Evolutionary conservation across 106 monocot genomes (phyloP), one percentile per base, ranked within the genome.

Genomic region (Ottelia alismoides): DNA sequence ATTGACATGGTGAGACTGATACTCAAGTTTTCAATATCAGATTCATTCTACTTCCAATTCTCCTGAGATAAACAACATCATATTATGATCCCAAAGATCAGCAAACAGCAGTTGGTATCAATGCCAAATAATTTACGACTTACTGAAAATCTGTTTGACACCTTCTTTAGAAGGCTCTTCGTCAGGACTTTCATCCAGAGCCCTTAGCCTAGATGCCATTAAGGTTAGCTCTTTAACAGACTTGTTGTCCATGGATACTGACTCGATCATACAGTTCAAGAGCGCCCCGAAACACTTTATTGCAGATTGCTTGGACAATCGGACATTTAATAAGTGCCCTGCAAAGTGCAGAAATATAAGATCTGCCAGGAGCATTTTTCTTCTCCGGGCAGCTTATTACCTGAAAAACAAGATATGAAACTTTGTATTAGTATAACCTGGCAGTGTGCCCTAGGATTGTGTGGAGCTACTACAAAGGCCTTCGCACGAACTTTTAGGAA

Each of bases 271-370:
- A 45, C 47, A n/a, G 18, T 69, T 76, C 6, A 96, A 29, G 20
- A 96, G 62, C 11, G 67, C 70, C 47, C 88, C 62, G 85, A 89
- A 80, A 70, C 73, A 89, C 61, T 85, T 96, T 27, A 96, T 74
- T 27, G 78, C 84, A 27, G 65, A 64, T 55, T 85, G 89, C 68
- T 89, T 74, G 0, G 73, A 73, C 23, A 61, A 51, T 25, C 77
- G 58, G 57, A 98, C 89, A 22, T 69, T 69, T 22, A 90, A 49
- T 25, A 72, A 56, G 63, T 61, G 77, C 57, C 52, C 64, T 68
- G 49, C 89, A 90, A 52, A 98, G 48, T n/a, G 82, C 72, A 52
- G 54, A 59, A 7, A 78, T 47, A 47, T 98, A 98, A 9, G 96
- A 71, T 72, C 79, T 98, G 27, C 61, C 81, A 62, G 96, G 85